These are phyloP conservation scores for Globisporangium echinulatum DNA, from an alignment of 352 stramenopile genomes.

Conservation along the genomic window DNA sequence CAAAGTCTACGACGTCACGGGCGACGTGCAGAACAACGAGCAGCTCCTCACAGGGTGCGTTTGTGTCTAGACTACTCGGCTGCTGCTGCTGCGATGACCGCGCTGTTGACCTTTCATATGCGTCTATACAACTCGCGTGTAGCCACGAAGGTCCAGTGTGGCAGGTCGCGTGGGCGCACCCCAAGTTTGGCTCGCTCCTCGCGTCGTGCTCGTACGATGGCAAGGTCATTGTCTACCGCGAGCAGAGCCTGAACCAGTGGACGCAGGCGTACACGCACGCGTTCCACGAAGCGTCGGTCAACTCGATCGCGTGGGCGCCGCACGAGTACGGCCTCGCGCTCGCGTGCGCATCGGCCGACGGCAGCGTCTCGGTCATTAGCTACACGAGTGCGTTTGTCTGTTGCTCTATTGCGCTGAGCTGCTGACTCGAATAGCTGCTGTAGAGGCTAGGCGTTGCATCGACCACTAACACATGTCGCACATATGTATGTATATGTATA, in stretches of 20 bases:
- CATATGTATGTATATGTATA: slow-evolving; percentile 10
- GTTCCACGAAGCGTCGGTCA: slow-evolving; percentile 90
- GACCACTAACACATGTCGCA: too few species aligned
- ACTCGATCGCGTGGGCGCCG: slow-evolving; percentile 94
- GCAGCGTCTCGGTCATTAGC: slow-evolving; percentile 88
- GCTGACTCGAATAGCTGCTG: too few species aligned
- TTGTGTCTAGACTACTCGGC: too few species aligned
- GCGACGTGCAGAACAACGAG: slow-evolving; percentile 88
- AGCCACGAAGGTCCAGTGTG: slow-evolving; percentile 97
- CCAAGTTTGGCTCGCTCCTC: slow-evolving; percentile 95
- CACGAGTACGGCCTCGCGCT: slow-evolving; percentile 95
- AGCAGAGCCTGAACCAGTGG: slow-evolving; percentile 93
- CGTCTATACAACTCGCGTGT: not conserved
- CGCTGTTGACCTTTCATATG: not conserved
- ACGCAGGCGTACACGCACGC: slow-evolving; percentile 87
- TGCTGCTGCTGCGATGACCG: slow-evolving; percentile 6
- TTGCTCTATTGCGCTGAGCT: not conserved
- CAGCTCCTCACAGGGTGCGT: slow-evolving; percentile 73
- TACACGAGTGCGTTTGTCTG: slow-evolving; percentile 51
- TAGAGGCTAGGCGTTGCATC: not conserved
- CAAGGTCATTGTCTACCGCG: slow-evolving; percentile 95
- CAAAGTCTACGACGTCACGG: slow-evolving; percentile 95
- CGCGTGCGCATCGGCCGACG: slow-evolving; percentile 93
- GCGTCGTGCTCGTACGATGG: slow-evolving; percentile 98
- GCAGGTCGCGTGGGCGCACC: slow-evolving; percentile 98